phyloP scores from a whole-genome alignment of 108 stramenopile species.

The Nannochloropsis gaditana region DNA sequence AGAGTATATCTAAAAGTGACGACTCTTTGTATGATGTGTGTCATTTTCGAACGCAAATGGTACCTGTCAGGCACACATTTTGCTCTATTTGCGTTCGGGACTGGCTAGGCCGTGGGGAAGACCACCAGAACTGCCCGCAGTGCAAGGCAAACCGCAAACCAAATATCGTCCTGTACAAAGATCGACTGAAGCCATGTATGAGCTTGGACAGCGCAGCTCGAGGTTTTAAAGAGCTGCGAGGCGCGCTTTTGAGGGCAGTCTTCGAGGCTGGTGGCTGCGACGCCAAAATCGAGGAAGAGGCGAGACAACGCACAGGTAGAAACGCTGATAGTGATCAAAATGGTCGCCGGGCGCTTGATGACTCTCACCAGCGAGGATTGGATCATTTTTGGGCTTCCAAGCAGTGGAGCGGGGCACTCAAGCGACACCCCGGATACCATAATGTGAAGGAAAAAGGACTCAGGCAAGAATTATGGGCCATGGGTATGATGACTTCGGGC shows the following conservation, averaged over 20 bases:
- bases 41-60: not conserved
- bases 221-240: not conserved
- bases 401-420: not conserved
- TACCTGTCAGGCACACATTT: conserved; percentile 2
- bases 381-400: not conserved
- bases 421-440: not conserved
- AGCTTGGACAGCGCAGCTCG: not conserved
- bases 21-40: not conserved
- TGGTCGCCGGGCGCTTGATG: conserved; percentile 9
- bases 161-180: conserved; percentile 1
- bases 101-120: conserved; percentile 13
- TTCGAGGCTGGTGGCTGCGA: not conserved
- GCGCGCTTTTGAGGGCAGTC: not conserved
- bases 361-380: not conserved
- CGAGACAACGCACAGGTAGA: not conserved
- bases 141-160: not conserved
- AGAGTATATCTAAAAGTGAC: not conserved
- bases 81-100: not conserved
- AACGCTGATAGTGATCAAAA: not conserved
- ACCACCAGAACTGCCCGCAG: not conserved
- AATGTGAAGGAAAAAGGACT: not conserved
- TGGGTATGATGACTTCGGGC: not conserved
- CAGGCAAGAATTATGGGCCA: not conserved
- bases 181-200: conserved; percentile 10
- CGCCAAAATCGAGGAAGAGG: not conserved